Conservation (phyloP, 345 rosid genomes). For the Excoecaria cochinchinensis region DNA sequence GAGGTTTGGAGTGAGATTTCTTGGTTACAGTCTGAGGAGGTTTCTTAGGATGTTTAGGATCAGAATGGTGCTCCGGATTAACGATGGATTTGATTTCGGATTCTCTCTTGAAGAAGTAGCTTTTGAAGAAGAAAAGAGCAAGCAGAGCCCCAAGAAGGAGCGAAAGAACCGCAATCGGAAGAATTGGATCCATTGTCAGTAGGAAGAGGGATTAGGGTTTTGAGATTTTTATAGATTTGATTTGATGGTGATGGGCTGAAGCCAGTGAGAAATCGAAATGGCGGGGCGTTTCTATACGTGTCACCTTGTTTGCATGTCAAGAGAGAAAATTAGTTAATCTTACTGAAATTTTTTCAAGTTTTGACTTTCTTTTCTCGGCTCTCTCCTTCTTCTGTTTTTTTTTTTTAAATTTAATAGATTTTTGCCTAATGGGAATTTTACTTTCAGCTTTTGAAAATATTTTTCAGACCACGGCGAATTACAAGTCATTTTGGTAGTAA, state of each 20-base stretch:
- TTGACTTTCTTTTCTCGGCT: too few relatives aligned
- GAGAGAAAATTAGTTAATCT: too few relatives aligned
- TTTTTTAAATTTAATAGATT: too few relatives aligned
- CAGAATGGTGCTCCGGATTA: slow-evolving; percentile 54
- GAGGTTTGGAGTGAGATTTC: slow-evolving; percentile 63
- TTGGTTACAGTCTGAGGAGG: slow-evolving; percentile 41
- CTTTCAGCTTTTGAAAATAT: too few relatives aligned
- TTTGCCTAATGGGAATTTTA: too few relatives aligned
- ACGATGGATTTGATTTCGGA: slow-evolving; percentile 76
- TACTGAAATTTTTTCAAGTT: too few relatives aligned
- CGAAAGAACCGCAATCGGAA: slow-evolving; percentile 51
- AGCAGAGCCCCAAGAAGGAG: slow-evolving; percentile 20
- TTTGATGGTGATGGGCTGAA: not conserved
- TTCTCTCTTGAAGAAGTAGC: slow-evolving; percentile 68
- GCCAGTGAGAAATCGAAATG: not conserved
- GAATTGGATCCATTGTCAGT: slow-evolving; percentile 57
- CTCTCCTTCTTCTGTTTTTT: too few relatives aligned
- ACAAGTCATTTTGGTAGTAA: too few relatives aligned
- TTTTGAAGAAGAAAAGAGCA: slow-evolving; percentile 41
- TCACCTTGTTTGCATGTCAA: not conserved
- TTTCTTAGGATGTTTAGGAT: slow-evolving; percentile 53
- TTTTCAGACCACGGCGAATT: too few relatives aligned
- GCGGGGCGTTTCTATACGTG: not conserved
- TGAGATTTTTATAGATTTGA: not conserved
- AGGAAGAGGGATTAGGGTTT: slow-evolving; percentile 1